Evolutionary conservation across 73 alveolate species (phyloP), one percentile per base, ranked within the genome.

Genomic region (Paraurostyla sp.): DNA sequence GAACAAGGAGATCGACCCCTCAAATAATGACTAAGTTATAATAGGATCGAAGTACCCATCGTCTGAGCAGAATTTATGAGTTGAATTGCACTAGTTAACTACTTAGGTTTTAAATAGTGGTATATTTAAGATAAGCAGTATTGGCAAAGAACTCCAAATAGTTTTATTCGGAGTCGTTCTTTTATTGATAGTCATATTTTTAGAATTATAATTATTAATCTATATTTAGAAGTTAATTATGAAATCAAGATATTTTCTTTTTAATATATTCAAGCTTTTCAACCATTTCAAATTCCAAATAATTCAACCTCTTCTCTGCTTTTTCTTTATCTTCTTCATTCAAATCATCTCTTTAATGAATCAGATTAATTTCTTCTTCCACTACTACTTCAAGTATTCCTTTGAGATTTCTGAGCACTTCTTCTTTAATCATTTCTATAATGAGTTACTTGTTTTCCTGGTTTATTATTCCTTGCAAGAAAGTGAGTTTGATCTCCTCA

Each of bases 251-350:
- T 3, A 65, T 65, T 23, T 65, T 65, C 71, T 35, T 40, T 48
- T 50, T 73, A 50, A 73, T 50, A 25, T 73, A 48, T 50, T 73
- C 87, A 0, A 73, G 48, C 36, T 48, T 48, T 33, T 73, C 87
- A 4, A 50, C 38, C 4, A 73, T 11, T 25, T 73, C 87, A 73
- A 73, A 73, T 25, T 73, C 87, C 71, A 45, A 0, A 48, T 73
- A 50, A 27, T 50, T 45, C 40, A 73, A 22, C 18, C 71, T 73
- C 48, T 29, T 73, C 56, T 73, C 87, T 23, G 57, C 87, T 16
- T 25, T 30, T 11, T 40, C 16, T 45, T 73, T 50, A 33, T 65
- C 9, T 6, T 33, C 58, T 6, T 65, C 82, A 65, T 11, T 40
- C 38, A 33, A 3, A 2, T 65, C 82, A 13, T 32, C 18, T 38